Conservation (phyloP, 1,284 basidiomycete species). For the Singerocomus inundabilis region DNA sequence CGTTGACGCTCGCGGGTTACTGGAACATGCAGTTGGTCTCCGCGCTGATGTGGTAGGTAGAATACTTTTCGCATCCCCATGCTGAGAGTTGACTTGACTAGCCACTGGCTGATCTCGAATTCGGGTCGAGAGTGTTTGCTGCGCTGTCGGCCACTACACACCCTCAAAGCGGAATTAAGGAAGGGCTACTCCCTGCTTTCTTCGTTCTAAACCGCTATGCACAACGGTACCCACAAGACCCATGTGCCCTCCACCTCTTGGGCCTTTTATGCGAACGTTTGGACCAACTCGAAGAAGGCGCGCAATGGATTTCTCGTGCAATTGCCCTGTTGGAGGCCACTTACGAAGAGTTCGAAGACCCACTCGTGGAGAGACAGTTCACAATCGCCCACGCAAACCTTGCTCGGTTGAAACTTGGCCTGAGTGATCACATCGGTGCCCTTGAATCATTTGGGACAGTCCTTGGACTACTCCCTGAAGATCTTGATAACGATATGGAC, state of each 20-base stretch:
- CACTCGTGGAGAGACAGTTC: constrained; percentile 75
- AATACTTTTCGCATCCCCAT: constrained; percentile 2
- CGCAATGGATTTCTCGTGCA: constrained; percentile 59
- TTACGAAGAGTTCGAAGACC: constrained; percentile 87
- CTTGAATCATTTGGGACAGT: constrained; percentile 73
- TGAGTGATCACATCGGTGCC: constrained; percentile 58
- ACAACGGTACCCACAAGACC: constrained; percentile 65
- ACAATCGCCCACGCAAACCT: constrained; percentile 82
- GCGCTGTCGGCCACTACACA: constrained; percentile 34
- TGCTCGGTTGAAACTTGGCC: constrained; percentile 72
- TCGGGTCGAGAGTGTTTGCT: constrained; percentile 65
- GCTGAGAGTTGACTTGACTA: constrained; percentile 32
- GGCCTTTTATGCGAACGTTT: constrained; percentile 86
- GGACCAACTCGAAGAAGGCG: constrained; percentile 66
- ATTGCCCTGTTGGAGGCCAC: constrained; percentile 77
- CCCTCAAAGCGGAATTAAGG: constrained; percentile 33
- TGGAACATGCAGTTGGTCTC: constrained; percentile 82
- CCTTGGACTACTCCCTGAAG: constrained; percentile 64
- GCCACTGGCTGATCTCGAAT: constrained; percentile 85
- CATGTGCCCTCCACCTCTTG: constrained; percentile 81
- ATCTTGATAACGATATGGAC: constrained; percentile 24
- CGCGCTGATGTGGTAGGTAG: constrained; percentile 65
- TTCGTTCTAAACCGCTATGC: constrained; percentile 80
- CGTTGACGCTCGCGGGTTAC: constrained; percentile 65
- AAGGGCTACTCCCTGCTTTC: constrained; percentile 70